Conservation (phyloP, 2,329 filamentous ascomycete genomes). For the Sporothrix euskadiensis region DNA sequence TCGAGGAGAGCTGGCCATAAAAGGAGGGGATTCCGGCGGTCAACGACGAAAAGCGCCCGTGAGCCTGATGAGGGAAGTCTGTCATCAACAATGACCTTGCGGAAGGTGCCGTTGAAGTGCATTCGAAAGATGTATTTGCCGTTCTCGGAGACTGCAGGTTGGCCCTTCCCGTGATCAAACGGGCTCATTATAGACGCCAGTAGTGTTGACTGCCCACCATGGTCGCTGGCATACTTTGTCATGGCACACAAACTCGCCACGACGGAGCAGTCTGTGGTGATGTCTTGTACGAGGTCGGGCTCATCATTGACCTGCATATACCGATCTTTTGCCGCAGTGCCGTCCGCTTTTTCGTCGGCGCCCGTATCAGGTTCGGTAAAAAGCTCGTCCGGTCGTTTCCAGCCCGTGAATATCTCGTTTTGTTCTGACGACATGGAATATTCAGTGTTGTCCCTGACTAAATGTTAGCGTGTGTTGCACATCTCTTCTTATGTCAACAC, state of each 20-base stretch:
- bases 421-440: slow-evolving; percentile 76
- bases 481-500: slow-evolving; percentile 36
- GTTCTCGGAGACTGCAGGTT: slow-evolving; percentile 67
- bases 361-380: slow-evolving; percentile 44
- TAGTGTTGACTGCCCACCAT: slow-evolving; percentile 57
- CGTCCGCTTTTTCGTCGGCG: slow-evolving; percentile 19
- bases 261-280: slow-evolving; percentile 94
- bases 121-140: slow-evolving; percentile 92
- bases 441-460: slow-evolving; percentile 63
- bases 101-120: slow-evolving; percentile 92
- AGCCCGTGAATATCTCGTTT: slow-evolving; percentile 72
- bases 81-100: slow-evolving; percentile 86
- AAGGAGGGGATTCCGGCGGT: slow-evolving; percentile 75
- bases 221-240: slow-evolving; percentile 60
- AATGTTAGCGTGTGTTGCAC: not conserved
- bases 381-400: slow-evolving; percentile 75
- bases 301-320: slow-evolving; percentile 48
- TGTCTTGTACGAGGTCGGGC: slow-evolving; percentile 89
- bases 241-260: slow-evolving; percentile 91
- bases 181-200: slow-evolving; percentile 72
- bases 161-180: slow-evolving; percentile 59
- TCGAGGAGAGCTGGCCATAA: slow-evolving; percentile 92
- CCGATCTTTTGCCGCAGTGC: not conserved
- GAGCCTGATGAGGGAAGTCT: slow-evolving; percentile 72
- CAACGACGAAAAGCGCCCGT: slow-evolving; percentile 81